Conservation (phyloP, 2,329 filamentous ascomycete species). For the Herpotrichia juniperi region DNA sequence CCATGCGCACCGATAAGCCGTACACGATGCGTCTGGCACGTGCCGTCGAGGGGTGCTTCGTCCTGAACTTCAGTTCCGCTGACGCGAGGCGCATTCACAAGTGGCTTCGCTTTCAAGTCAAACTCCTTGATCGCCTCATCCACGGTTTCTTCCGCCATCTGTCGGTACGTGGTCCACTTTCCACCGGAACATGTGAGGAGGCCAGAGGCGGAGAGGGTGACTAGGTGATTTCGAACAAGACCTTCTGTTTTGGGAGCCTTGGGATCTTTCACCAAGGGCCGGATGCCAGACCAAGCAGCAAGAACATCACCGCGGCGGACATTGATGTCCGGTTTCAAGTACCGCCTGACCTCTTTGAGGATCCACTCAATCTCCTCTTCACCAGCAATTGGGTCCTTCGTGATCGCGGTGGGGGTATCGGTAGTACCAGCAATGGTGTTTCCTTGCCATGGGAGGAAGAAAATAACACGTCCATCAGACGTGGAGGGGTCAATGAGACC, state of each 20-base stretch:
- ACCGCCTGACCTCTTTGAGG: conserved; percentile 79
- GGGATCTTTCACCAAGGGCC: conserved; percentile 84
- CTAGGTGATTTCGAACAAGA: conserved; percentile 83
- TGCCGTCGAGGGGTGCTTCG: conserved; percentile 71
- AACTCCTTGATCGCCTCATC: conserved; percentile 78
- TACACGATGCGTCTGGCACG: conserved; percentile 83
- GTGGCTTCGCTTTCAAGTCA: conserved; percentile 62
- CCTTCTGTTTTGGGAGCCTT: conserved; percentile 86
- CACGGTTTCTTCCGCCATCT: conserved; percentile 91
- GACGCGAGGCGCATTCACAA: conserved; percentile 68
- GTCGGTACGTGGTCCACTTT: conserved; percentile 92
- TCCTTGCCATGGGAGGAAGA: conserved; percentile 92
- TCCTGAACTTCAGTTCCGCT: conserved; percentile 76
- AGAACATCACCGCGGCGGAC: conserved; percentile 86
- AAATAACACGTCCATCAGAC: conserved; percentile 87
- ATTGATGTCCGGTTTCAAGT: conserved; percentile 82
- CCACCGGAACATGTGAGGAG: conserved; percentile 85
- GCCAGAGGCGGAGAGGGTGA: conserved; percentile 79
- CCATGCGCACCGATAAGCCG: conserved; percentile 84
- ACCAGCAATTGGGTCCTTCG: conserved; percentile 74
- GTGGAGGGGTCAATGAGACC: conserved; percentile 85
- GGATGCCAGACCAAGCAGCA: conserved; percentile 87
- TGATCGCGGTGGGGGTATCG: conserved; percentile 76
- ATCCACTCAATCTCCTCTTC: conserved; percentile 91
- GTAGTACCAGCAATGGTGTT: conserved; percentile 92